Evolutionary conservation across 805 yeast species (phyloP).

Genomic region (Wickerhamomyces alni): DNA sequence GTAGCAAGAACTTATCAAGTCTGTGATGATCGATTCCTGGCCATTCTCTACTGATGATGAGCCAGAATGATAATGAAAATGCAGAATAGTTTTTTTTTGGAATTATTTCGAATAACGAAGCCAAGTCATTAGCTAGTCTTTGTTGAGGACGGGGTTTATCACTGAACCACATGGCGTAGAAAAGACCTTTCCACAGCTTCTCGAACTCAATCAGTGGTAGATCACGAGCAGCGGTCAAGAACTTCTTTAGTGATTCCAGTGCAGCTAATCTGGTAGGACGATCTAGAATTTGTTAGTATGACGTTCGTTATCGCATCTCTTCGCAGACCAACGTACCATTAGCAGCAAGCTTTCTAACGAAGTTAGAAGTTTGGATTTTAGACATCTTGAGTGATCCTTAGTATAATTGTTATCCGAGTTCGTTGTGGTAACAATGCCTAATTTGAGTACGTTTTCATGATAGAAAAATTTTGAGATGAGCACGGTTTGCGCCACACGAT

Average conservation of each 20-base stretch:
- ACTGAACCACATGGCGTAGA: conserved; percentile 93
- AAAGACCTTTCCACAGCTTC: conserved; percentile 95
- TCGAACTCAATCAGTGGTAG: conserved; percentile 43
- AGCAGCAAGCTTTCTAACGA: conserved; percentile 80
- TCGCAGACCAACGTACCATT: conserved; percentile 56
- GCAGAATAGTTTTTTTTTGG: conserved; percentile 36
- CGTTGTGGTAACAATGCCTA: too few relatives aligned
- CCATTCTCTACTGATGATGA: conserved; percentile 77
- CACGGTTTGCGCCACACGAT: conserved; percentile 1
- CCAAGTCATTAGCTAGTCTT: conserved; percentile 67
- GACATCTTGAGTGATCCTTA: conserved; percentile 5
- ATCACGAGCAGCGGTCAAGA: conserved; percentile 35
- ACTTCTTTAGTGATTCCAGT: conserved; percentile 54
- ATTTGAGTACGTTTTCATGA: neutral
- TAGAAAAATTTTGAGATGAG: conserved; percentile 4
- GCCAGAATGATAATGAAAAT: conserved; percentile 78
- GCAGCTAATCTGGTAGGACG: conserved; percentile 73
- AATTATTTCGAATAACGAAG: conserved; percentile 43
- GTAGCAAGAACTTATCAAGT: conserved; percentile 77
- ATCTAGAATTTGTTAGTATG: conserved; percentile 26
- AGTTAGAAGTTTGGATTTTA: conserved; percentile 36
- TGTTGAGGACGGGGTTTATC: conserved; percentile 94
- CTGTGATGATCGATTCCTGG: conserved; percentile 73
- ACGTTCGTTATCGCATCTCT: too few relatives aligned
- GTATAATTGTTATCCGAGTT: too few relatives aligned